A percentile compares a stretch with the other conserved stretches of the same genome.
Evolutionary conservation across 2,329 filamentous ascomycete genomes (phyloP).

Genomic region (Rutstroemia sp.): DNA sequence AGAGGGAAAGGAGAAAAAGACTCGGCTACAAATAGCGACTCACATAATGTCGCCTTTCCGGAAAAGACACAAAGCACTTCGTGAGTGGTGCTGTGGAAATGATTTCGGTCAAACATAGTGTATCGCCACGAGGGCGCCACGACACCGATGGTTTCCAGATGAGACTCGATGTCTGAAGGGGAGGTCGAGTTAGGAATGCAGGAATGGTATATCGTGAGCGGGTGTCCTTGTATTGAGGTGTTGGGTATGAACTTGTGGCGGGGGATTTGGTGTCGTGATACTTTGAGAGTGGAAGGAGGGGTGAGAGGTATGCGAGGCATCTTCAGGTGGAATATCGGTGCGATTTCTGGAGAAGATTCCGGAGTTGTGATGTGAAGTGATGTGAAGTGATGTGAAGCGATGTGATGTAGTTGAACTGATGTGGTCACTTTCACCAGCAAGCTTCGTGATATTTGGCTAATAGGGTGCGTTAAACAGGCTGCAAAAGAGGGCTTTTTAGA

Average conservation of each 20-base stretch:
- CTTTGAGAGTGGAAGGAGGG: conserved; percentile 31
- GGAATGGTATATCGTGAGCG: conserved; percentile 56
- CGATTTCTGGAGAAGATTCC: too few relatives aligned
- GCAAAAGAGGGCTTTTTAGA: too few relatives aligned
- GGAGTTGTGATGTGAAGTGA: too few relatives aligned
- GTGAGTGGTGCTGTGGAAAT: conserved; percentile 53
- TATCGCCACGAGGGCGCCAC: conserved; percentile 60
- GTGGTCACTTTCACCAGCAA: too few relatives aligned
- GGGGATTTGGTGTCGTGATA: conserved; percentile 54
- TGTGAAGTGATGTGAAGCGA: too few relatives aligned
- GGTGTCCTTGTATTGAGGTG: conserved; percentile 52
- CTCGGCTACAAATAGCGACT: background rate
- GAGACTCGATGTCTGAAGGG: conserved; percentile 46
- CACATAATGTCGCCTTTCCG: conserved; percentile 51
- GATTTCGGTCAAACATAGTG: conserved; percentile 49
- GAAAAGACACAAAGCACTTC: conserved; percentile 55
- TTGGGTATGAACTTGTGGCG: conserved; percentile 52
- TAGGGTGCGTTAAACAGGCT: too few relatives aligned
- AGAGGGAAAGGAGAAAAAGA: background rate
- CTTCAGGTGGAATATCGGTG: background rate
- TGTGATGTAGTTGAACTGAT: too few relatives aligned
- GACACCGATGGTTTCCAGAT: conserved; percentile 44
- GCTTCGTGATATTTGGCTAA: too few relatives aligned
- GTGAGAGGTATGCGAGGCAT: conserved; percentile 36
- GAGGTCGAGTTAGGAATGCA: conserved; percentile 42